A percentile compares a stretch with the other conserved stretches of the same genome.
These are phyloP conservation scores for Hibiscus trionum DNA, from an alignment of 345 rosid species.

Conservation along the genomic window DNA sequence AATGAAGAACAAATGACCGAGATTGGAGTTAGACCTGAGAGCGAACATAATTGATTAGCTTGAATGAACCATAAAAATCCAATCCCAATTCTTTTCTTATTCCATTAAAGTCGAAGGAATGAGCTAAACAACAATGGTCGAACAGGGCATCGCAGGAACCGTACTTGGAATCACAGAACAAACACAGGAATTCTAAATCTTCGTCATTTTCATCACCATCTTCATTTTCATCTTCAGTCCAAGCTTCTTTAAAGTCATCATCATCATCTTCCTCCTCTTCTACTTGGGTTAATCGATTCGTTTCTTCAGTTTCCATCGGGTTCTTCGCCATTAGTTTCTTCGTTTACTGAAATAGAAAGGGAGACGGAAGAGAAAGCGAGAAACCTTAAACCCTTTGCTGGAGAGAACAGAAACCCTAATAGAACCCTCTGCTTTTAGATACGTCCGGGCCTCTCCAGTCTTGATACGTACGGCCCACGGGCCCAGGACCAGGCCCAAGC, in stretches of 20 bases:
- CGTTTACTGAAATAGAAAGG: background rate
- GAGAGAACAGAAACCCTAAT: background rate
- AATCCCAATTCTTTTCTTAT: conserved; percentile 39
- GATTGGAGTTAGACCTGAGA: conserved; percentile 43
- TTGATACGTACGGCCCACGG: no score
- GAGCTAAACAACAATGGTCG: conserved; percentile 50
- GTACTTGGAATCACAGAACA: conserved; percentile 59
- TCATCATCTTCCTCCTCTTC: conserved; percentile 22
- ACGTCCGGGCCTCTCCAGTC: no score
- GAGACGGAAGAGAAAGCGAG: background rate
- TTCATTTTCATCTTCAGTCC: conserved; percentile 58
- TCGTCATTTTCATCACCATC: conserved; percentile 28
- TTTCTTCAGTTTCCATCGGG: conserved; percentile 5
- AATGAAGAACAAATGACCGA: background rate
- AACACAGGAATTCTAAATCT: conserved; percentile 41
- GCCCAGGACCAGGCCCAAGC: no score
- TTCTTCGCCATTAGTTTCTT: conserved; percentile 12
- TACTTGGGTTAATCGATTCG: conserved; percentile 10
- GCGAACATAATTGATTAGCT: conserved; percentile 81
- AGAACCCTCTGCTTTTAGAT: background rate
- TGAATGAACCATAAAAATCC: conserved; percentile 69
- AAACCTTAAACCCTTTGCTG: background rate
- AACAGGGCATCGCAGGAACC: conserved; percentile 43
- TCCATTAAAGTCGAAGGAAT: conserved; percentile 52
- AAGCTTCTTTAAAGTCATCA: conserved; percentile 23